Evolutionary conservation across 2,329 filamentous ascomycete species (phyloP).

Genomic region (Paraphaeosphaeria minitans): DNA sequence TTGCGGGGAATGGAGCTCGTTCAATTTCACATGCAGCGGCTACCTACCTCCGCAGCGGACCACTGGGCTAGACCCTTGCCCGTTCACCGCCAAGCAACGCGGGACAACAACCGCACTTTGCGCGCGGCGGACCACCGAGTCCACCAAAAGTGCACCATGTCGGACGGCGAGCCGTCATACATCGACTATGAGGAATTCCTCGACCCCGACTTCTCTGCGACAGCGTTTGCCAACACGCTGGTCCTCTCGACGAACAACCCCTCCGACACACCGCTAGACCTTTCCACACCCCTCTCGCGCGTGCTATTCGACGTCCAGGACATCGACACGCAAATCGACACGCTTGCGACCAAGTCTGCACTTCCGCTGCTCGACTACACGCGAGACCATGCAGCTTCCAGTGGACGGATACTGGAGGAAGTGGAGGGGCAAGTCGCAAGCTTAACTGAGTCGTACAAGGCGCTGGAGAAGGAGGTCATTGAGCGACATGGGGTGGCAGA

Average conservation of each 20-base stretch:
- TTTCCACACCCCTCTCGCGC: slow-evolving; percentile 89
- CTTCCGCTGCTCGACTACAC: slow-evolving; percentile 81
- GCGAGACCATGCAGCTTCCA: slow-evolving; percentile 72
- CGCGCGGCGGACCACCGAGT: background rate
- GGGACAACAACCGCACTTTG: slow-evolving; percentile 6
- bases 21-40: slow-evolving; percentile 19
- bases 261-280: slow-evolving; percentile 85
- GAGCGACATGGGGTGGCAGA: slow-evolving; percentile 85
- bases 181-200: slow-evolving; percentile 96
- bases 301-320: slow-evolving; percentile 97
- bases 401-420: slow-evolving; percentile 72
- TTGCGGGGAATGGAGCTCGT: slow-evolving; percentile 17
- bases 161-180: slow-evolving; percentile 71
- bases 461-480: slow-evolving; percentile 84
- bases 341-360: slow-evolving; percentile 82
- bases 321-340: slow-evolving; percentile 93
- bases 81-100: slow-evolving; percentile 1
- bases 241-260: slow-evolving; percentile 91
- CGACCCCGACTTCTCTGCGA: slow-evolving; percentile 78
- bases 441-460: slow-evolving; percentile 82
- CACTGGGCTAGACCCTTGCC: slow-evolving; percentile 14
- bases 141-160: slow-evolving; percentile 29
- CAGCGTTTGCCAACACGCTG: slow-evolving; percentile 84
- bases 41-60: slow-evolving; percentile 20
- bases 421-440: slow-evolving; percentile 80